A percentile compares a stretch with the other conserved stretches of the same genome.
Conservation (phyloP, 208 protist genomes). For the Leishmania aethiopica region DNA sequence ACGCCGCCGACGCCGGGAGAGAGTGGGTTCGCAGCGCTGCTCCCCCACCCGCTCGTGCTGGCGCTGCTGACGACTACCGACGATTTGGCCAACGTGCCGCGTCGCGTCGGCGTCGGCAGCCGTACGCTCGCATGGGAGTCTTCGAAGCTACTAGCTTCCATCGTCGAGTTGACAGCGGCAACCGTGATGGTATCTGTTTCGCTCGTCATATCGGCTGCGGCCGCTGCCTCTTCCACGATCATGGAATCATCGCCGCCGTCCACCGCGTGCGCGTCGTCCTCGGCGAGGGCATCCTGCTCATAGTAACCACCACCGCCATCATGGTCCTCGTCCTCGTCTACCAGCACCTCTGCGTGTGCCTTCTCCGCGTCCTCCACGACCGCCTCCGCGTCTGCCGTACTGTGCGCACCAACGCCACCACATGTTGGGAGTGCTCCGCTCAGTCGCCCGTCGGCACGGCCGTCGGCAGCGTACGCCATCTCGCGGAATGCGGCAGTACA, state of each 20-base stretch:
- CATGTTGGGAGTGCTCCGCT: background rate
- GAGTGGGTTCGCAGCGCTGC: background rate
- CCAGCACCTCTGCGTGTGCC: background rate
- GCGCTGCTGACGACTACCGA: background rate
- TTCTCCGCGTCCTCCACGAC: background rate
- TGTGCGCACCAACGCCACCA: background rate
- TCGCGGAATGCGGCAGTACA: background rate
- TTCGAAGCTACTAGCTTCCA: background rate
- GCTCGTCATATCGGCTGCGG: background rate
- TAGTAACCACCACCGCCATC: constrained; percentile 30
- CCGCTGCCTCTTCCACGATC: background rate
- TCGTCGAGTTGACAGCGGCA: background rate
- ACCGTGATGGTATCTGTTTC: background rate
- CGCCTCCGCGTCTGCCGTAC: background rate
- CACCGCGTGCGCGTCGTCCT: constrained; percentile 3
- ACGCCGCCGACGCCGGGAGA: background rate
- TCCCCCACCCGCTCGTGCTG: background rate
- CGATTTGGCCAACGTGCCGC: background rate
- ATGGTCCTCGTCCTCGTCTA: constrained; percentile 3
- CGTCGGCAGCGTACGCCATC: background rate
- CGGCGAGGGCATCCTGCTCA: constrained; percentile 28
- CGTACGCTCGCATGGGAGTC: background rate
- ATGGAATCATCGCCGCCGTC: background rate
- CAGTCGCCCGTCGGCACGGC: background rate
- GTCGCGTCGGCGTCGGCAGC: background rate